Evolutionary conservation across 805 yeast genomes (phyloP), one percentile per base, ranked within the genome.

Genomic region (Saturnispora kantuleensis): DNA sequence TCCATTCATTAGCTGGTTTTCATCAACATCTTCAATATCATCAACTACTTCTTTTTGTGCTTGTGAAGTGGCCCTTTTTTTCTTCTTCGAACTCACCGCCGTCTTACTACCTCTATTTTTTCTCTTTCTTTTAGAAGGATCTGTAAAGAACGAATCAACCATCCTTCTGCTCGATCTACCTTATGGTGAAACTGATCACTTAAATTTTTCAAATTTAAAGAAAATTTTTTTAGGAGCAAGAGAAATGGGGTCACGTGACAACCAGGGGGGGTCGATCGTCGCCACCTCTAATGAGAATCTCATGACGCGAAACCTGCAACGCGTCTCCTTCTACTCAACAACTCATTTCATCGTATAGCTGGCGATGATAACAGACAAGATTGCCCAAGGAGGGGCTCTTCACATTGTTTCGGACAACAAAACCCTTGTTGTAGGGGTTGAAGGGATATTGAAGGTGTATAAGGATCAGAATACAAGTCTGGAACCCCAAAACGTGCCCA

Each of bases 71-170:
- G 50, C 48, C 50, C 59, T 52, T 46, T 34, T 31, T 50, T 40
- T 49, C 33, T 21, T 49, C 38, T 38, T 50, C 44, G 32, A 35
- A 17, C 37, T 43, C 10, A 39, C 47, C 11, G 52, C 50, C 2
- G 54, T 50, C 16, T 55, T 57, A 47, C 54, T 50, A 38, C 59
- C 61, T 47, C 75, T 63, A 35, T 46, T 45, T 57, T 67, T 72
- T 48, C 77, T 60, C 59, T 69, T 76, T 57, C 65, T 77, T 55
- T 67, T 68, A 8, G 74, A 66, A 41, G 84, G 82, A 54, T 77
- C 84, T 13, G 76, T 68, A 52, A 79, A 72, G 58, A 79, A 79
- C 7, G 82, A 75, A 60, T 79, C 84, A 39, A 75, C 74, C 81
- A 76, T 65, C 11, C 53, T 28, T 13, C 3, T 11, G 7, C n/a